Base-by-base conservation (phyloP, 225 moss, liverwort and hornwort species). In the Anthoceros angustus region DNA sequence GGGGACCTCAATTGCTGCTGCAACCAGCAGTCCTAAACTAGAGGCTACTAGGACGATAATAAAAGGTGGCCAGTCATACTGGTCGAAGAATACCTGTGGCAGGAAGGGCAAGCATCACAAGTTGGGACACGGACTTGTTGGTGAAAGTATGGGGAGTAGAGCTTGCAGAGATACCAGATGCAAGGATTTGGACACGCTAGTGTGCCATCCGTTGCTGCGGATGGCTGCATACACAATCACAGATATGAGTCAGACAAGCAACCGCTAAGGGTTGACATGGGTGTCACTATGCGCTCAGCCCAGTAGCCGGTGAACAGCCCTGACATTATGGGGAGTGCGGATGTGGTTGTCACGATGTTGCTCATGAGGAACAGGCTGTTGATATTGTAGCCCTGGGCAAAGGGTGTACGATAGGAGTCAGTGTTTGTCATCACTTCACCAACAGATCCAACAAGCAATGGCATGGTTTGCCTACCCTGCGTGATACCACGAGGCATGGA, bases 251-350 rank as follows among this genome's bases (percentile, higher is more conserved):
- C 55, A 0, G 55, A 55, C 55, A 15, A 55, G 55, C 8, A 55
- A 23, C 55, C 55, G 23, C 18, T 7, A 1, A 15, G 18, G 55
- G 23, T 23, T 9, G 55, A 18, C 5, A 55, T 8, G 55, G 55
- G 55, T 55, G 55, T 55, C n/a, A 55, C 14, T 55, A 55, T 20
- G n/a, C 12, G 55, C 18, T 55, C 55, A 55, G 55, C 55, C 55
- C 18, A 20, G 7, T 55, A 18, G 18, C 55, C 55, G 14, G 55
- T 23, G 23, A 55, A 55, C 55, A 55, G n/a, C 7, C 55, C 55
- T 23, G 55, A 55, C 55, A 55, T 15, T 4, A 55, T 23, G 55
- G 55, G 55, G 18, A 55, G 8, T 18, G 14, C 55, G 23, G 55
- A 0, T 7, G 55, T 15, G 8, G 55, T 3, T 18, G 55, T 55